Percentiles rank a stretch among this genome's conserved stretches.
These are phyloP conservation scores for Sphagnum tenellum DNA, from an alignment of 225 moss, liverwort and hornwort genomes.

Conservation along the genomic window DNA sequence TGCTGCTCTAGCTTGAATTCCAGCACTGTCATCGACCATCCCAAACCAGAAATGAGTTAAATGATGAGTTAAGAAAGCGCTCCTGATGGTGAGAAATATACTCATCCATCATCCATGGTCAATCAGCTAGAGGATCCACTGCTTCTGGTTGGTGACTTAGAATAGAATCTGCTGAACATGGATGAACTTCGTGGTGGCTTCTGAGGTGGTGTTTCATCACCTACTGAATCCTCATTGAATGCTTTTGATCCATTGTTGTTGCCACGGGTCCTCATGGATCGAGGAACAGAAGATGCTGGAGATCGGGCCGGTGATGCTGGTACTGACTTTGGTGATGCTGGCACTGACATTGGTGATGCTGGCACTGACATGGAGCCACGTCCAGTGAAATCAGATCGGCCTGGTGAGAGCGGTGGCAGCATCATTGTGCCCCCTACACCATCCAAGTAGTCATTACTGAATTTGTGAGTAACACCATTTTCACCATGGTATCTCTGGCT, in stretches of 20 bases:
- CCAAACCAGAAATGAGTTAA: too few relatives aligned
- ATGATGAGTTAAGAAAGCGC: too few relatives aligned
- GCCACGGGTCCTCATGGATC: constrained; percentile 16
- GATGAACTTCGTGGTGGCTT: constrained; percentile 19
- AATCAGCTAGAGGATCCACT: constrained; percentile 20
- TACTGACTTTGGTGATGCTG: background rate
- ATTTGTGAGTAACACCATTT: too few relatives aligned
- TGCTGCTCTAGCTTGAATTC: too few relatives aligned
- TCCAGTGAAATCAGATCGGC: constrained; percentile 19
- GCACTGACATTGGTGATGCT: background rate
- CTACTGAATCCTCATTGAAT: constrained; percentile 1
- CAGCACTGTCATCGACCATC: too few relatives aligned
- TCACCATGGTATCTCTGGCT: background rate
- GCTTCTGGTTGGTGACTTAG: constrained; percentile 34
- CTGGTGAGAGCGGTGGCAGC: constrained; percentile 14
- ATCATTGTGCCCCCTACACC: background rate
- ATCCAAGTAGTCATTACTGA: too few relatives aligned
- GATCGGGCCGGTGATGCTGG: constrained; percentile 33
- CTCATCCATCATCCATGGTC: too few relatives aligned
- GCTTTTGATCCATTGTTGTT: constrained; percentile 7
- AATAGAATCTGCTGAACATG: constrained; percentile 49
- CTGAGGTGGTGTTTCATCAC: constrained; percentile 20
- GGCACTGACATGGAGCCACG: background rate
- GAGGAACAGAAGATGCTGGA: constrained; percentile 5
- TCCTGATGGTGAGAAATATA: too few relatives aligned